Percentiles rank a stretch among this genome's conserved stretches.
These are phyloP conservation scores for Trichophyton schoenleinii DNA, from an alignment of 2,329 filamentous ascomycete genomes.

Conservation along the genomic window DNA sequence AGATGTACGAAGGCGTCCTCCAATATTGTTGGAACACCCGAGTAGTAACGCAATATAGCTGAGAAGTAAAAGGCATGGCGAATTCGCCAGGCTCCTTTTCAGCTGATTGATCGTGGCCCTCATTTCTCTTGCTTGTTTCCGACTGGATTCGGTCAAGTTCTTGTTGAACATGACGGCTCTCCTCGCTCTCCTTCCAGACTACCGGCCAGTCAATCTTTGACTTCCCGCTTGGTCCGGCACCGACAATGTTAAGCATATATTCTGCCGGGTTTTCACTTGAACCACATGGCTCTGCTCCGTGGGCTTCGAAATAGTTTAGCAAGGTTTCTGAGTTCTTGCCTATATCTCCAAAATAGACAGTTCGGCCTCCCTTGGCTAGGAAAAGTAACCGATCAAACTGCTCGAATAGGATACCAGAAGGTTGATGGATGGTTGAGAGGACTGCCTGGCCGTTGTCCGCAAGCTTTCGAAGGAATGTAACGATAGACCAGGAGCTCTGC, in stretches of 20 bases:
- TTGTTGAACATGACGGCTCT: constrained; percentile 41
- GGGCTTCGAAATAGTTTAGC: constrained; percentile 50
- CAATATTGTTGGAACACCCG: constrained; percentile 85
- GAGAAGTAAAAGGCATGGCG: constrained; percentile 55
- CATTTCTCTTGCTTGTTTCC: constrained; percentile 27
- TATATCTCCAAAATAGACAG: constrained; percentile 56
- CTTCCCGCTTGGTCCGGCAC: constrained; percentile 53
- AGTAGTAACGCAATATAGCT: constrained; percentile 52
- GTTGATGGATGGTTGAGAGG: constrained; percentile 87
- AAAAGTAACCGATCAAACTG: constrained; percentile 56
- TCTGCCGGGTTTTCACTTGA: constrained; percentile 58
- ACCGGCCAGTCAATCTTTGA: constrained; percentile 51
- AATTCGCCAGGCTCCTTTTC: constrained; percentile 50
- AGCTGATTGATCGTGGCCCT: constrained; percentile 19
- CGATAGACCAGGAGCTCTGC: constrained; percentile 82
- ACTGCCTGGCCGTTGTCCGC: constrained; percentile 78
- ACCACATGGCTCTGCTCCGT: constrained; percentile 47
- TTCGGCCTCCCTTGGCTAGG: constrained; percentile 50
- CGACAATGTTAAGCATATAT: constrained; percentile 50
- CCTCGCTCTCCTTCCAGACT: constrained; percentile 46
- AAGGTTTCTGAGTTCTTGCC: constrained; percentile 45
- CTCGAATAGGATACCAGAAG: constrained; percentile 80
- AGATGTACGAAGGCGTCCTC: constrained; percentile 75
- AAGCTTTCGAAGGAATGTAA: constrained; percentile 70
- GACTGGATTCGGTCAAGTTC: constrained; percentile 48